Percentiles rank a stretch among this genome's conserved stretches.
Conservation (phyloP, 202 grass and related monocot genomes). For the Panicum virgatum region DNA sequence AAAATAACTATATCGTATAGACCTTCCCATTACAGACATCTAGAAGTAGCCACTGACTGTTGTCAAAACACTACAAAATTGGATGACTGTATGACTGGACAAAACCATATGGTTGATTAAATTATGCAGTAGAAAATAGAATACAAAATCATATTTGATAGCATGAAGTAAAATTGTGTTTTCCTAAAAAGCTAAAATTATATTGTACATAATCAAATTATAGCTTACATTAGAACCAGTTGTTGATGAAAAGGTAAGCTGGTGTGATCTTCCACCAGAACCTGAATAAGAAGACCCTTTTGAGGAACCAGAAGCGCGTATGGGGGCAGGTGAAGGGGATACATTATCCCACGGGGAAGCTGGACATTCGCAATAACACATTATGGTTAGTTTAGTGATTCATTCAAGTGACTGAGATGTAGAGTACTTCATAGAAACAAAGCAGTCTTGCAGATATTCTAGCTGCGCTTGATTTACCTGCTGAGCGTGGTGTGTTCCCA, state of each 20-base stretch:
- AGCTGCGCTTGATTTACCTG: constrained; percentile 46
- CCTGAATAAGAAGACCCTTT: constrained; percentile 69
- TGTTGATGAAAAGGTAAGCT: constrained; percentile 54
- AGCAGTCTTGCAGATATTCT: constrained; percentile 12
- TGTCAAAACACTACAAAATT: neutral
- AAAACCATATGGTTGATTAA: neutral
- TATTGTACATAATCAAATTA: neutral
- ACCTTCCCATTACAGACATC: neutral
- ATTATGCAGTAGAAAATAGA: neutral
- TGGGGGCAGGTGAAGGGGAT: constrained; percentile 81
- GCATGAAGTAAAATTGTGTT: constrained; percentile 13
- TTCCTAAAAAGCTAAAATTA: neutral
- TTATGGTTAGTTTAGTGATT: constrained; percentile 16
- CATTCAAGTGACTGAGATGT: neutral
- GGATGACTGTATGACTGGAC: neutral
- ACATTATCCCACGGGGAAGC: constrained; percentile 83
- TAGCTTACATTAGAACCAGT: constrained; percentile 57
- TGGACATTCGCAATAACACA: constrained; percentile 43
- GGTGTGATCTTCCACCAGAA: constrained; percentile 69
- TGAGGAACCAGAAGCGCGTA: constrained; percentile 75
- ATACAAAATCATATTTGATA: neutral
- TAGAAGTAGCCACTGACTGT: neutral
- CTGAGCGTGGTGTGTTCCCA: constrained; percentile 58
- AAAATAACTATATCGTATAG: neutral
- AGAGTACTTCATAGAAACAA: constrained; percentile 24